Conservation (phyloP, 2,329 filamentous ascomycete genomes). For the Cordyceps javanica region DNA sequence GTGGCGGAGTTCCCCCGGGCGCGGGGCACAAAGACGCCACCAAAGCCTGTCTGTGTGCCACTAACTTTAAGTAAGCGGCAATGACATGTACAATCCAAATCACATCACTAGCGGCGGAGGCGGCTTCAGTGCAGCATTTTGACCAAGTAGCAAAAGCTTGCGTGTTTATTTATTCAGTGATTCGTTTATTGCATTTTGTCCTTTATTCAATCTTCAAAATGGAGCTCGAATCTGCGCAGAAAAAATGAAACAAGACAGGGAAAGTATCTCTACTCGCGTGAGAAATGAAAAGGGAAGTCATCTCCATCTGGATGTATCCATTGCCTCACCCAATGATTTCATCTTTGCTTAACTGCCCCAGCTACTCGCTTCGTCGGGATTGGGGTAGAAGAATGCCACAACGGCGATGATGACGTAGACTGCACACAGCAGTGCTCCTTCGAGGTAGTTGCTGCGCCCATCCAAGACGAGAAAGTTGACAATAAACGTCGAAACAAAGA, state of each 20-base stretch:
- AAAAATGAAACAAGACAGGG: neutral
- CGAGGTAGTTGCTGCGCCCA: constrained; percentile 79
- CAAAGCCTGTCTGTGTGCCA: neutral
- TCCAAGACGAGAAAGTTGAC: constrained; percentile 85
- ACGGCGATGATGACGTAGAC: constrained; percentile 64
- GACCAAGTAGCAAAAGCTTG: neutral
- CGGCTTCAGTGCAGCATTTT: too few species aligned
- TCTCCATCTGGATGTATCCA: neutral
- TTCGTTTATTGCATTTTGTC: neutral
- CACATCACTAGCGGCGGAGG: neutral
- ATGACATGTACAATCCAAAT: neutral
- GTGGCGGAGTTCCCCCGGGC: neutral
- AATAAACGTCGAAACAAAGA: constrained; percentile 79
- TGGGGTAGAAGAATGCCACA: constrained; percentile 61
- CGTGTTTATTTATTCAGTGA: neutral
- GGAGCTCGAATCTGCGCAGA: neutral
- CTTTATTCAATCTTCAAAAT: too few species aligned
- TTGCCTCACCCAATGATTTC: neutral
- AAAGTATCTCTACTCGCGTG: neutral
- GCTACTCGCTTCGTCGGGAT: constrained; percentile 39
- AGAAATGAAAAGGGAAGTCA: neutral
- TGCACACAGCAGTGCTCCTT: constrained; percentile 63
- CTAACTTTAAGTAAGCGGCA: neutral
- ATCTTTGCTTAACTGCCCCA: constrained; percentile 21
- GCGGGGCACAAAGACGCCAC: neutral